These are phyloP conservation scores for Solanum clarkiae DNA, from an alignment of 257 asterid genomes.

Conservation along the genomic window DNA sequence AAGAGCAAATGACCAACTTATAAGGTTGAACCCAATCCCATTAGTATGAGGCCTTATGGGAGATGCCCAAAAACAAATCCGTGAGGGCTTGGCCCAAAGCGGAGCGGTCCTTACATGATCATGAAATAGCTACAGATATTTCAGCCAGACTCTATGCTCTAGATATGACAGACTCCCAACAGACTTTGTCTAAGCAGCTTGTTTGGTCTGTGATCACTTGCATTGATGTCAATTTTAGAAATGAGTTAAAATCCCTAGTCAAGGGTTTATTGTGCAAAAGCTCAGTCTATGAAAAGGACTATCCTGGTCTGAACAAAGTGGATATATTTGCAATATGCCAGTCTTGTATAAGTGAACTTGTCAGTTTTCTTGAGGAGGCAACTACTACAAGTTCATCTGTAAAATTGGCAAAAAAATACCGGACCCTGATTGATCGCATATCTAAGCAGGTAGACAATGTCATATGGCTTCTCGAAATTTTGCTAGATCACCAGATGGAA, in stretches of 20 bases:
- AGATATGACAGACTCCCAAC: constrained; percentile 36
- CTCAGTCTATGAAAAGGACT: constrained; percentile 45
- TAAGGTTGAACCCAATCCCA: too few species aligned
- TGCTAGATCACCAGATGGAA: constrained; percentile 68
- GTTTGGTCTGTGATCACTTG: constrained; percentile 53
- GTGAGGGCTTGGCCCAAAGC: too few species aligned
- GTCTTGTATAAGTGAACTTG: constrained; percentile 49
- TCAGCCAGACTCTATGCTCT: constrained; percentile 40
- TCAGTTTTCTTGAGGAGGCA: constrained; percentile 55
- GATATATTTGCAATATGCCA: constrained; percentile 43
- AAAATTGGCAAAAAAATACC: constrained; percentile 21
- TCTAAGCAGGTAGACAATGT: constrained; percentile 76
- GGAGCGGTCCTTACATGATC: too few species aligned
- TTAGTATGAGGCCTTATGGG: too few species aligned
- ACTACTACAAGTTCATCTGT: constrained; percentile 12
- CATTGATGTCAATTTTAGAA: constrained; percentile 49
- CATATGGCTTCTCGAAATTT: constrained; percentile 73
- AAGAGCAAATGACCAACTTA: too few species aligned
- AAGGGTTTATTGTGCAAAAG: constrained; percentile 66
- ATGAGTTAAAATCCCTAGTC: constrained; percentile 65
- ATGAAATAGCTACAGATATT: constrained; percentile 35
- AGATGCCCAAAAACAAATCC: too few species aligned
- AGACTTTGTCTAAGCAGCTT: constrained; percentile 50
- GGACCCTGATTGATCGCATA: constrained; percentile 53
- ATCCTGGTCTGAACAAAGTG: constrained; percentile 40